phyloP scores from a whole-genome alignment of 495 filamentous ascomycete species.

The Hypoxylon fuscum region DNA sequence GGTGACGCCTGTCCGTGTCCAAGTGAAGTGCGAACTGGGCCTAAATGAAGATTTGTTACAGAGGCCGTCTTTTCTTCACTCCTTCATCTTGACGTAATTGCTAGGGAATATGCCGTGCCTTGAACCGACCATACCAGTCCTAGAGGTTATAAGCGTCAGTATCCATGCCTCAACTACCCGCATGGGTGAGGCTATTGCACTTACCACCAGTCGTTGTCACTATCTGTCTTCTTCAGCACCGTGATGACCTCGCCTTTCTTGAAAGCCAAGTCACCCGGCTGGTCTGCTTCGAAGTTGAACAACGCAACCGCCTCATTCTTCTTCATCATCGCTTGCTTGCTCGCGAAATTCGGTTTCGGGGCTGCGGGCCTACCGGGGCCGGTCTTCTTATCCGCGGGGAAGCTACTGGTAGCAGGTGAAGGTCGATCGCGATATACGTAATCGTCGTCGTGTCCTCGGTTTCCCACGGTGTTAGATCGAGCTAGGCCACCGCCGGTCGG shows the following conservation, averaged over 20 bases:
- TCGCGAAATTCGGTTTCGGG: slow-evolving; percentile 83
- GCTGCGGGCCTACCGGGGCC: slow-evolving; percentile 76
- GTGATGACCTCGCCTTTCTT: slow-evolving; percentile 98
- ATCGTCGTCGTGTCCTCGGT: slow-evolving; percentile 56
- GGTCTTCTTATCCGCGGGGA: slow-evolving; percentile 48
- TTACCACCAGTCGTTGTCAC: slow-evolving; percentile 89
- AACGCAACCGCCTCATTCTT: slow-evolving; percentile 88
- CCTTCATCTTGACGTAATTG: slow-evolving; percentile 65
- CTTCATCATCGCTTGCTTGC: slow-evolving; percentile 70
- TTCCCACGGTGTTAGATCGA: slow-evolving; percentile 51
- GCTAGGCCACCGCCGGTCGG: slow-evolving; percentile 60
- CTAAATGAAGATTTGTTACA: not conserved
- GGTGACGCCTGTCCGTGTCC: slow-evolving; percentile 21
- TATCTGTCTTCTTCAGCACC: slow-evolving; percentile 96
- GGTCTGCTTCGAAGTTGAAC: slow-evolving; percentile 92
- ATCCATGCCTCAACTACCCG: not conserved
- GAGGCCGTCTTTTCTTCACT: slow-evolving; percentile 25
- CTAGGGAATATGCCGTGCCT: slow-evolving; percentile 64
- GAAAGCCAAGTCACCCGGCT: slow-evolving; percentile 91
- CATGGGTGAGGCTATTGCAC: slow-evolving; percentile 32
- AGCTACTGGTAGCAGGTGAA: slow-evolving; percentile 46
- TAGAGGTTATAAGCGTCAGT: slow-evolving; percentile 45
- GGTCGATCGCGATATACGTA: slow-evolving; percentile 67
- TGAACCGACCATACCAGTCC: slow-evolving; percentile 66
- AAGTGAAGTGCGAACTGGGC: not conserved